These are phyloP conservation scores for Schoenoplectus tabernaemontani DNA, from an alignment of 202 grass and related monocot species.

Conservation along the genomic window DNA sequence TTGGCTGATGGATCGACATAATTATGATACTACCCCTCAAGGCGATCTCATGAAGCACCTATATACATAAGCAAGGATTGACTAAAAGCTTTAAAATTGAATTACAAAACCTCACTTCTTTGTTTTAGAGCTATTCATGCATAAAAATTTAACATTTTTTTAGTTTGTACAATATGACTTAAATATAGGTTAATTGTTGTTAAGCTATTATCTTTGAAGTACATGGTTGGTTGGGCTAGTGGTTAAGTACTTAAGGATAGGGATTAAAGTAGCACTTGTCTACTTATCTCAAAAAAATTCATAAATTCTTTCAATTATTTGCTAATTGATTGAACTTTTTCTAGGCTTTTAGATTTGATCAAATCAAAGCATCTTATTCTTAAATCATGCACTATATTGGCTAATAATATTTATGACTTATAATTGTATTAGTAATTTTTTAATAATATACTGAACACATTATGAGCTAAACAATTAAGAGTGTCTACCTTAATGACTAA, in stretches of 20 bases:
- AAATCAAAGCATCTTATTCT: not conserved
- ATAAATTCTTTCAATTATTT: no score
- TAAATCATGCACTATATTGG: not conserved
- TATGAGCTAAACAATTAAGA: not conserved
- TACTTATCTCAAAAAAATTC: no score
- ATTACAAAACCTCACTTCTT: not conserved
- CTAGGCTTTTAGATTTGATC: not conserved
- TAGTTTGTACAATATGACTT: not conserved
- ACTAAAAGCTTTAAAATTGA: not conserved
- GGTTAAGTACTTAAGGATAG: no score
- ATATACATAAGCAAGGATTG: not conserved
- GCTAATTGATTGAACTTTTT: not conserved
- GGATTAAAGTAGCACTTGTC: no score
- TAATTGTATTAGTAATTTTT: not conserved
- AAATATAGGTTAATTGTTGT: not conserved
- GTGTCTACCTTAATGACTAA: slow-evolving; percentile 51
- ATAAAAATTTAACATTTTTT: not conserved
- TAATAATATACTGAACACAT: not conserved
- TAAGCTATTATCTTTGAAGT: no score
- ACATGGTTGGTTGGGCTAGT: no score
- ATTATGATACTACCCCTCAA: slow-evolving; percentile 11
- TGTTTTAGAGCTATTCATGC: not conserved
- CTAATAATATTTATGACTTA: not conserved
- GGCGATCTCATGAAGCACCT: slow-evolving; percentile 11
- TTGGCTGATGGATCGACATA: slow-evolving; percentile 25